phyloP scores from a whole-genome alignment of 2,329 filamentous ascomycete species.

The Curvularia eragrostidis region DNA sequence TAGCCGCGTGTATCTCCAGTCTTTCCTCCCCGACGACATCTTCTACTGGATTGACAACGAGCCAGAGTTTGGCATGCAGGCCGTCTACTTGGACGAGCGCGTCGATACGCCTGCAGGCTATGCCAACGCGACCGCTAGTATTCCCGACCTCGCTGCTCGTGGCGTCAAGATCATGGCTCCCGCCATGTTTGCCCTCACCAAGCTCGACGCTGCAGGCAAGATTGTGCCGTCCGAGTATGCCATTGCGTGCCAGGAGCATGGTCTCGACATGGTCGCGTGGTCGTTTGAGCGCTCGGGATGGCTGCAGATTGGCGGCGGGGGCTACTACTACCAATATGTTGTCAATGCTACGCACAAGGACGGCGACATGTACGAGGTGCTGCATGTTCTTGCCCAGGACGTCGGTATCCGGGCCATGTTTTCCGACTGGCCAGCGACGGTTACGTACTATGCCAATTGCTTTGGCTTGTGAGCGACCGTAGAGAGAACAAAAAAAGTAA shows the following conservation, averaged over 20 bases:
- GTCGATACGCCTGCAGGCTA: conserved; percentile 60
- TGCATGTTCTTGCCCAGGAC: conserved; percentile 68
- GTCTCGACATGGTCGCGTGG: conserved; percentile 72
- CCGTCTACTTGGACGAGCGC: conserved; percentile 69
- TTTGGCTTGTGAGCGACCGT: conserved; percentile 53
- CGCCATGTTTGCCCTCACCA: conserved; percentile 67
- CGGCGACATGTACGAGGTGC: conserved; percentile 68
- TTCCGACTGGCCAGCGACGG: conserved; percentile 72
- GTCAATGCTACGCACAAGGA: conserved; percentile 64
- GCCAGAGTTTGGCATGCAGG: conserved; percentile 66
- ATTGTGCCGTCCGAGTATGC: conserved; percentile 71
- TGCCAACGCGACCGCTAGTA: conserved; percentile 61
- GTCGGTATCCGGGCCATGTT: conserved; percentile 69
- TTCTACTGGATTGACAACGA: conserved; percentile 71
- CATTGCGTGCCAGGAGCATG: conserved; percentile 63
- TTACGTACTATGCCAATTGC: conserved; percentile 76
- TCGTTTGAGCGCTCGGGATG: conserved; percentile 71
- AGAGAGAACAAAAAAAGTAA: background rate
- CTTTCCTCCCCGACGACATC: conserved; percentile 69
- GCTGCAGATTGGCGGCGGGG: conserved; percentile 57
- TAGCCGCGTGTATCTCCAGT: conserved; percentile 62
- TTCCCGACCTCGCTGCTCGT: conserved; percentile 62
- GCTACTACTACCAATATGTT: conserved; percentile 52
- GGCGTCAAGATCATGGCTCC: conserved; percentile 70
- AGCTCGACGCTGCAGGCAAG: conserved; percentile 56